Evolutionary conservation across 768 basidiomycete species (phyloP).

Genomic region (Vararia minispora): DNA sequence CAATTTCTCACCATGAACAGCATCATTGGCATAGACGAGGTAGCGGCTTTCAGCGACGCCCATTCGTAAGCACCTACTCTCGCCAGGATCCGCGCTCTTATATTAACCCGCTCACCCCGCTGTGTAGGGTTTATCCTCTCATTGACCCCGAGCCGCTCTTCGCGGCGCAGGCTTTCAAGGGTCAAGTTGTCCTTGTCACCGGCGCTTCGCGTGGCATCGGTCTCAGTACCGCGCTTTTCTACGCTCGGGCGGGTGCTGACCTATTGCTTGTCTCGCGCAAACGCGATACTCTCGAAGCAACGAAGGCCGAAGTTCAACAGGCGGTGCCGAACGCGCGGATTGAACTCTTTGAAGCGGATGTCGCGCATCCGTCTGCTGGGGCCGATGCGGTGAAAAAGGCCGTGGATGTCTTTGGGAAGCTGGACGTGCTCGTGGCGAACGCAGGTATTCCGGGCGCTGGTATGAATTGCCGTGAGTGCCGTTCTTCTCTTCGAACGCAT

Average conservation of each 20-base stretch:
- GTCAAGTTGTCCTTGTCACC: constrained; percentile 43
- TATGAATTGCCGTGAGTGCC: too few relatives aligned
- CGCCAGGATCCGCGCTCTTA: too few relatives aligned
- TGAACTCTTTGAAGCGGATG: constrained; percentile 35
- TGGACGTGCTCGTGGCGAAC: constrained; percentile 52
- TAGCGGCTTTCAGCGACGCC: too few relatives aligned
- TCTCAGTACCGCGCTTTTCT: constrained; percentile 38
- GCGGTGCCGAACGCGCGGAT: constrained; percentile 31
- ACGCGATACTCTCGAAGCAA: too few relatives aligned
- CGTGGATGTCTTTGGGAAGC: constrained; percentile 33
- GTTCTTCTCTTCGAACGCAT: too few relatives aligned
- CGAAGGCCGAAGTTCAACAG: constrained; percentile 36
- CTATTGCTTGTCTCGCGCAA: constrained; percentile 40
- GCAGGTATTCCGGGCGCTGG: constrained; percentile 49
- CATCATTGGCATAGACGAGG: too few relatives aligned
- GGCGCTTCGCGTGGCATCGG: constrained; percentile 53
- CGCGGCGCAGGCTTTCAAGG: constrained; percentile 7
- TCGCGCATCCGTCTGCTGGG: constrained; percentile 39
- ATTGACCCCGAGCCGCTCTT: not conserved
- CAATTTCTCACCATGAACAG: too few relatives aligned
- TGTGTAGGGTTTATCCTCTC: not conserved
- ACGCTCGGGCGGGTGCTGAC: constrained; percentile 46
- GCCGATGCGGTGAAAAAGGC: constrained; percentile 40
- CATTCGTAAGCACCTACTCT: too few relatives aligned
- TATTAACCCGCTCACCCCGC: too few relatives aligned